Evolutionary conservation across 1,284 basidiomycete species (phyloP), one percentile per base, ranked within the genome.

Genomic region (Mycena sp.): DNA sequence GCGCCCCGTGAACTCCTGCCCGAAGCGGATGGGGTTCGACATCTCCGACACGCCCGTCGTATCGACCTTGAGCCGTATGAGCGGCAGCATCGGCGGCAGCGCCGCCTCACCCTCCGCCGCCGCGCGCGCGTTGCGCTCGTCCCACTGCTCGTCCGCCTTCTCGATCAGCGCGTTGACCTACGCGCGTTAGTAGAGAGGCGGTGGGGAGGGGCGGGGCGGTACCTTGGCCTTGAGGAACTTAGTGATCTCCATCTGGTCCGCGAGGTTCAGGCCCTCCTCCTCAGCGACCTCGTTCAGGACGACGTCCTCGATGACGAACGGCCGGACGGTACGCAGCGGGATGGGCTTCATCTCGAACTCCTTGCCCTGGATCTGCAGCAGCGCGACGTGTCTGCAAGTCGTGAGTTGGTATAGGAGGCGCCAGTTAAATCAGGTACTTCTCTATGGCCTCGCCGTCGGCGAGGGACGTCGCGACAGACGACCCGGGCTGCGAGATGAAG

Each of bases 11-110:
- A 98, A 99, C 74, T 98, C 95, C 76, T 98, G 96, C 0, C 98
- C 97, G 74, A 99, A 98, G 9, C 97, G 91, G 52, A 97, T 92
- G 14, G 96, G 94, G 76, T 99, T 99, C 49, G 92, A 94, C 80
- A 95, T 94, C 69, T 94, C 93, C 61, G 89, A 89, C 6, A 91
- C 92, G 52, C 91, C 92, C 0, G 93, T 95, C 0, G 95, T 97
- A 74, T 98, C 95, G 25, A 98, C 95, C 81, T 94, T 95, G 6
- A 99, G 82, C 14, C 97, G 88, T 51, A 99, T 84, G 30, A 99
- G 86, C 1, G 97, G 97, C 10, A 99, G 84, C 90, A 96, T 95
- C 63, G 78, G 76, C 35, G 84, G 79, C 29, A 90, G 71, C 50
- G 86, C 83, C 56, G 87, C 86, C 48, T 91, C 89, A 68, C 94